Evolutionary conservation across 768 basidiomycete species (phyloP), one percentile per base, ranked within the genome.

Genomic region (Rhodocollybia butyracea): DNA sequence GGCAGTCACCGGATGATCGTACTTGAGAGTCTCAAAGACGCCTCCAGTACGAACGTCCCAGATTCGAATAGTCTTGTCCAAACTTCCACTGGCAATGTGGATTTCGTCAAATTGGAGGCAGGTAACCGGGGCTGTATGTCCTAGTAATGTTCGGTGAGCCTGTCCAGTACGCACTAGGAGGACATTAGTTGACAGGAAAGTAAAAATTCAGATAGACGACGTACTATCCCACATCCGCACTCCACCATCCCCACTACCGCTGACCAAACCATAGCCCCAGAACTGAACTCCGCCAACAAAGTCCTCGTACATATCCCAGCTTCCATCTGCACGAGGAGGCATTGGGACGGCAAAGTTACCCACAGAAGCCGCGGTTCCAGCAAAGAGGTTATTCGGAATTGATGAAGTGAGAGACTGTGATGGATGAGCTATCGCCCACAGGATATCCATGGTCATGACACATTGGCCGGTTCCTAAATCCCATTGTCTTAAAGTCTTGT

Each of bases 161-260:
- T 98, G 96, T 5, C 97, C 97, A 29, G 96, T 99, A 42, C 97
- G 88, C 94, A 98, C 94, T 96, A 61, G 0, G 45, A 41, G 42
- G 32, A 24, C 8, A 38, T 19, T 31, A 46, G 32, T 32, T 21
- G 53, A 58, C 36, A 60, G 38, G 10, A 51, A 15, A 42, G 31
- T 27, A 27, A 51, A 21, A 15, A 51, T 31, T 34, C n/a, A 46
- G 29, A 31, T 22, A 55, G 46, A 24, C 27, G 21, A 84, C 93
- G 80, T 66, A 96, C 94, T 98, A 66, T 99, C 97, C 97, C 97
- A 99, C 95, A 99, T 98, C 60, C 97, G 75, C 29, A 98, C 95
- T 2, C 90, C 96, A 34, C 96, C 94, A 68, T 99, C 97, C 1
- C 94, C 95, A 63, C 94, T 97, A 2, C 95, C 97, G 61, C 94